Evolutionary conservation across 176 grass and related monocot species (phyloP).

Genomic region (Secale cereale): DNA sequence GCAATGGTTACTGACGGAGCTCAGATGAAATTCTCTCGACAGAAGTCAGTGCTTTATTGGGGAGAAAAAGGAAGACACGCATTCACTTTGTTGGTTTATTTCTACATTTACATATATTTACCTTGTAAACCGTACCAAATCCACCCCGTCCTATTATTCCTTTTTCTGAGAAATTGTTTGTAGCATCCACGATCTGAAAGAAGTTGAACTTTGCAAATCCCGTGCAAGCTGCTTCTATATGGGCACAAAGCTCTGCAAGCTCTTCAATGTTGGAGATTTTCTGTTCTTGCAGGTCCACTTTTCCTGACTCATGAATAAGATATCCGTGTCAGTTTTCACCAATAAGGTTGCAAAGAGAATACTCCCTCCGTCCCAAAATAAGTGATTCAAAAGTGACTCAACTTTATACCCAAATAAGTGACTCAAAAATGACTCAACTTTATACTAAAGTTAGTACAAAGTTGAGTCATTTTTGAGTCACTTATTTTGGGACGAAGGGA

Average conservation of each 20-base stretch:
- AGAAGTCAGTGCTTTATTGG: background rate
- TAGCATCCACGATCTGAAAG: conserved; percentile 1
- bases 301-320: conserved; percentile 17
- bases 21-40: background rate
- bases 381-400: too few species aligned
- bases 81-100: background rate
- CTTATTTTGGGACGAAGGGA: too few species aligned
- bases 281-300: conserved; percentile 15
- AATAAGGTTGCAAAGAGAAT: background rate
- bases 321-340: background rate
- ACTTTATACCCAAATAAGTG: too few species aligned
- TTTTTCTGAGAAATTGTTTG: conserved; percentile 5
- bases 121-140: conserved; percentile 37
- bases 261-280: conserved; percentile 8
- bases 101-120: background rate
- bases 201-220: conserved; percentile 29
- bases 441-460: too few species aligned
- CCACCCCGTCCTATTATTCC: conserved; percentile 1
- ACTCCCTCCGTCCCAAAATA: too few species aligned
- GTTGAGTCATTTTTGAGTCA: too few species aligned
- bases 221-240: background rate
- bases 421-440: too few species aligned
- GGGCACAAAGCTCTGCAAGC: background rate
- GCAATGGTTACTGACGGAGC: background rate
- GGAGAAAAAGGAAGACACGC: background rate